Evolutionary conservation across 805 yeast genomes (phyloP), one percentile per base, ranked within the genome.

Genomic region (Wickerhamiella spandovensis): DNA sequence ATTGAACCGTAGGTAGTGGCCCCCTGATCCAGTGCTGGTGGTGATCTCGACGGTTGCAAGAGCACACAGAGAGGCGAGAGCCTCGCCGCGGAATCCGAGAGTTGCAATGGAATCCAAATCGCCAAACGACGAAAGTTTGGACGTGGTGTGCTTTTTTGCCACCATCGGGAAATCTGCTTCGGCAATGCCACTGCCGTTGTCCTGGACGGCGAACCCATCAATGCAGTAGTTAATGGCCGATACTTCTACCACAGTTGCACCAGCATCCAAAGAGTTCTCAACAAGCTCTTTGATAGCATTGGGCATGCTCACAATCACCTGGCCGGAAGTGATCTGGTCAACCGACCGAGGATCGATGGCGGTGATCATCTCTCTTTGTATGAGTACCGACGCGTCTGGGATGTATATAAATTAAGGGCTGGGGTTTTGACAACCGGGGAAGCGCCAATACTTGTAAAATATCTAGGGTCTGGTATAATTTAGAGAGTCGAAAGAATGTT

Each of bases 201-300:
- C 97, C 1, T 54, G 53, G 0, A 85, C 79, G 59, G 84, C 87
- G 18, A 92, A 66, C 0, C 78, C 71, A 35, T 81, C 88, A 9
- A 81, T 56, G 0, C 97, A 97, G 63, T 83, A 76, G 56, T 86
- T 78, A 57, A 71, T 72, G 58, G 90, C 78, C 1, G 69, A 68
- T 15, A 90, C 68, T 46, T 86, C 94, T 28, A 92, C 71, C 48
- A 75, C 76, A 0, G 76, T 71, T 9, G 92, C 75, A 21, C 72
- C 64, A 0, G 97, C 92, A 67, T 92, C 98, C 6, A 90, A 67
- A 28, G 92, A 70, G 62, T 90, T 90, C 59, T 90, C 98, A 2
- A 92, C 72, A 1, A 89, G 67, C 63, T 90, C 98, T 61, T 90
- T 90, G 28, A 83, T 79, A 0, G 85, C 83, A 0, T 90, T 78